These are phyloP conservation scores for Aspergillus ellipticus DNA, from an alignment of 495 filamentous ascomycete genomes.

Conservation along the genomic window DNA sequence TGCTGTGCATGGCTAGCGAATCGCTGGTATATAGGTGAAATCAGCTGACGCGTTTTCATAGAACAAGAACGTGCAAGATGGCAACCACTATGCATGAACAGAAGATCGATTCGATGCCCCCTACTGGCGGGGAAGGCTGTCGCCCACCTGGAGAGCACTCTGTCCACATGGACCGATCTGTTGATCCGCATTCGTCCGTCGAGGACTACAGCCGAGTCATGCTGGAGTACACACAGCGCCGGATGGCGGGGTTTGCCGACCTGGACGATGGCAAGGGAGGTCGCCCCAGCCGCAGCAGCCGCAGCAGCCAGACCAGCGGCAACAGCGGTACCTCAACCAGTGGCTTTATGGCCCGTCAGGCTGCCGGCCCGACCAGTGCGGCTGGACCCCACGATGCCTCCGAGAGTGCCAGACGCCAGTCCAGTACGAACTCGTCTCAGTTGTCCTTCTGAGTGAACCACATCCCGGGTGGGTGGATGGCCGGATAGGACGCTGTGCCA, in stretches of 20 bases:
- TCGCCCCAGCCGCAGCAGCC: slow-evolving; percentile 30
- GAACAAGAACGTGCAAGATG: slow-evolving; percentile 3
- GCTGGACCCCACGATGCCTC: not conserved
- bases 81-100: slow-evolving; percentile 22
- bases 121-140: slow-evolving; percentile 17
- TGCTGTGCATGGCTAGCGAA: not conserved
- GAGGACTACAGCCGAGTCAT: slow-evolving; percentile 47
- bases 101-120: slow-evolving; percentile 19
- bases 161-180: slow-evolving; percentile 20
- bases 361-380: slow-evolving; percentile 15
- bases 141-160: slow-evolving; percentile 16
- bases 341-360: slow-evolving; percentile 16
- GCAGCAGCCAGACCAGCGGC: slow-evolving; percentile 32
- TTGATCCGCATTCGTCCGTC: slow-evolving; percentile 29
- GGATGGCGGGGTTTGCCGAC: slow-evolving; percentile 40
- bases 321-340: slow-evolving; percentile 23
- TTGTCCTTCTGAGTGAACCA: not conserved
- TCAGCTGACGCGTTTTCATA: not conserved
- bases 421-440: not conserved
- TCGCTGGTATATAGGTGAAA: not conserved
- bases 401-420: not conserved
- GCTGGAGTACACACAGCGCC: slow-evolving; percentile 44
- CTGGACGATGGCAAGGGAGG: slow-evolving; percentile 20
- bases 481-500: too few relatives aligned
- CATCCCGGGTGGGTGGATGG: not conserved